Conservation (phyloP, 345 rosid genomes). For the Stellera chamaejasme region DNA sequence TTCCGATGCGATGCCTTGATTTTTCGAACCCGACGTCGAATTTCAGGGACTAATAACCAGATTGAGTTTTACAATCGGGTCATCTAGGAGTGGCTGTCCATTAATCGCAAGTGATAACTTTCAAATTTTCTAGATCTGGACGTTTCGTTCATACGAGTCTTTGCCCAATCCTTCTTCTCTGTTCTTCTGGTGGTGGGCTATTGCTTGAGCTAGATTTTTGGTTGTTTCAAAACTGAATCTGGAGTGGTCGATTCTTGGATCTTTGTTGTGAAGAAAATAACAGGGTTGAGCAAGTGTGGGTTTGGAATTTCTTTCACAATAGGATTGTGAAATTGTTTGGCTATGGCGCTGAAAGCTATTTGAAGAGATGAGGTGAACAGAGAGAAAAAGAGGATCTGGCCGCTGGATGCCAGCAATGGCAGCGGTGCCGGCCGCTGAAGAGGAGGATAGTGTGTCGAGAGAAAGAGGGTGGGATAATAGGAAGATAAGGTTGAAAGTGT, state of each 20-base stretch:
- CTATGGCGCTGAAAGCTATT: conserved; percentile 41
- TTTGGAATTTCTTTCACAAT: conserved; percentile 23
- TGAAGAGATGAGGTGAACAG: neutral
- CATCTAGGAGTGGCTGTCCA: conserved; percentile 78
- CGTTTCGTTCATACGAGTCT: conserved; percentile 34
- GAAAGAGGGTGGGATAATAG: too few relatives aligned
- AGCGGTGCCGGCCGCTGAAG: too few relatives aligned
- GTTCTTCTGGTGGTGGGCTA: conserved; percentile 6
- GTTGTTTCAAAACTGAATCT: too few relatives aligned
- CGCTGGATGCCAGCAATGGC: too few relatives aligned
- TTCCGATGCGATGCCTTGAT: too few relatives aligned
- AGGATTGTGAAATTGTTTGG: conserved; percentile 28
- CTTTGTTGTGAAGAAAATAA: conserved; percentile 36
- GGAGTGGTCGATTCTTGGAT: conserved; percentile 15
- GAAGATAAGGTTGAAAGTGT: too few relatives aligned
- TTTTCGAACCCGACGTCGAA: too few relatives aligned
- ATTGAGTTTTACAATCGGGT: conserved; percentile 86
- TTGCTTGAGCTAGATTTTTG: neutral
- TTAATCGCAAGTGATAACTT: conserved; percentile 81
- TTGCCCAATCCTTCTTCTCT: conserved; percentile 15
- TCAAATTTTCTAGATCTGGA: conserved; percentile 47
- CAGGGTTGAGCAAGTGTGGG: conserved; percentile 12
- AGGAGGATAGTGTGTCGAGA: too few relatives aligned
- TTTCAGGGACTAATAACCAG: conserved; percentile 62
- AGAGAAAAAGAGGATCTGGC: neutral